Evolutionary conservation across 352 stramenopile species (phyloP), one percentile per base, ranked within the genome.

Genomic region (Albugo laibachii): DNA sequence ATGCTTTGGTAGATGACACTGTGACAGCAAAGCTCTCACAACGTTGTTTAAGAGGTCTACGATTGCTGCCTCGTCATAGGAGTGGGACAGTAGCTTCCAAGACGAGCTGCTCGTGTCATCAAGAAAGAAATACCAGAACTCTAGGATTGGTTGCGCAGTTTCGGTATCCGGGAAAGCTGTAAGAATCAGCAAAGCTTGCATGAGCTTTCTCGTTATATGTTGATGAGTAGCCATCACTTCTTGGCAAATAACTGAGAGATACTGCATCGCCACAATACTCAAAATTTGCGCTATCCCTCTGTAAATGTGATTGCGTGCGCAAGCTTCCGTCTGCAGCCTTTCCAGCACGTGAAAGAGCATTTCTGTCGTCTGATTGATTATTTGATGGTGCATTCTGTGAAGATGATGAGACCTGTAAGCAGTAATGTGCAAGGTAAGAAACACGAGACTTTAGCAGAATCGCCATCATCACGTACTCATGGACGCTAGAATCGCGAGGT

Each of bases 91-190:
- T 31, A 78, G 43, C 15, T 67, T 52, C 47, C 57, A 63, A 38
- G 68, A 66, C 12, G 59, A 50, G 13, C 69, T 66, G 36, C 63
- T 63, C 43, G 56, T 63, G n/a, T 66, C 58, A 47, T 91, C 77
- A 11, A 91, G 60, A n/a, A 91, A 67, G 44, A 85, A 85, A 58
- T 84, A 91, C 77, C 77, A 91, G 24, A 91, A 83, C 54, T 91
- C 77, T 24, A 91, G 60, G 21, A 75, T 91, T 13, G 69, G 69
- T 37, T 85, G 65, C 11, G 65, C 62, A 10, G 82, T 67, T 24
- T 74, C 57, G 11, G 62, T 46, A 27, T 84, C 61, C 13, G 58
- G 38, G 37, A 69, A 74, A 15, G 66, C 66, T 8, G 74, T 80
- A 46, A 74, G 87, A 13, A 55, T 49, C 18, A 91, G 47, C 31